phyloP scores from a whole-genome alignment of 2,329 filamentous ascomycete genomes.

The Davidsoniella neocaledoniae region DNA sequence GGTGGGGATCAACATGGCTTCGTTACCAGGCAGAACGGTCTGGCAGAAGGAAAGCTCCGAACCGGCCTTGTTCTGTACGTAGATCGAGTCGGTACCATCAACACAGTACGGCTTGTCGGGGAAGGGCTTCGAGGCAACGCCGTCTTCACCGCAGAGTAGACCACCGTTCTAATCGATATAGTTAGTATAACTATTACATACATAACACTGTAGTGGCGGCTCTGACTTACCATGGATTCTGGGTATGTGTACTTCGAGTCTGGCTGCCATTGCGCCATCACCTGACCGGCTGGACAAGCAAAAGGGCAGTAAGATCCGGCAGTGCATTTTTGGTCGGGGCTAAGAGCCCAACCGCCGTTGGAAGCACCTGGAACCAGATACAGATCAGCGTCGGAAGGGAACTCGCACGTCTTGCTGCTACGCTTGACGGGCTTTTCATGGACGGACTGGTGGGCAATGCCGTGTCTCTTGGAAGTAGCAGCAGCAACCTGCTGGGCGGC shows the following conservation, averaged over 20 bases:
- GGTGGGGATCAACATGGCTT: slow-evolving; percentile 73
- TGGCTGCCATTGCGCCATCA: slow-evolving; percentile 67
- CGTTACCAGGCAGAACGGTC: slow-evolving; percentile 62
- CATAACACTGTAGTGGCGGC: not conserved
- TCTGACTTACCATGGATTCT: slow-evolving; percentile 47
- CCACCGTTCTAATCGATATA: slow-evolving; percentile 44
- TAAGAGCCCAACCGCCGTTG: slow-evolving; percentile 70
- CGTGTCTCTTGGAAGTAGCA: slow-evolving; percentile 5
- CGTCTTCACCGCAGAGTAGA: slow-evolving; percentile 50
- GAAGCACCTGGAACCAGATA: slow-evolving; percentile 42
- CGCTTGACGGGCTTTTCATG: slow-evolving; percentile 14
- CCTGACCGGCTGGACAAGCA: slow-evolving; percentile 57
- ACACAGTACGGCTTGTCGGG: slow-evolving; percentile 51
- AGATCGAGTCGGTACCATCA: slow-evolving; percentile 46
- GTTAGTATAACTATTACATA: not conserved
- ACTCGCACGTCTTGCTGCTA: slow-evolving; percentile 32
- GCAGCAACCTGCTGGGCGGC: slow-evolving; percentile 9
- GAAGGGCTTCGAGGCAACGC: slow-evolving; percentile 54
- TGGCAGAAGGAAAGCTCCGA: slow-evolving; percentile 56
- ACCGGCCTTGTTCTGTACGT: slow-evolving; percentile 48
- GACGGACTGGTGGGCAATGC: not conserved
- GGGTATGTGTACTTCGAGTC: slow-evolving; percentile 52
- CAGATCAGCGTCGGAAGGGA: slow-evolving; percentile 50
- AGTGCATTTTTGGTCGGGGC: slow-evolving; percentile 52
- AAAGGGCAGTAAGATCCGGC: slow-evolving; percentile 58